Evolutionary conservation across 106 monocot genomes (phyloP).

Genomic region (Dioscorea dumetorum): DNA sequence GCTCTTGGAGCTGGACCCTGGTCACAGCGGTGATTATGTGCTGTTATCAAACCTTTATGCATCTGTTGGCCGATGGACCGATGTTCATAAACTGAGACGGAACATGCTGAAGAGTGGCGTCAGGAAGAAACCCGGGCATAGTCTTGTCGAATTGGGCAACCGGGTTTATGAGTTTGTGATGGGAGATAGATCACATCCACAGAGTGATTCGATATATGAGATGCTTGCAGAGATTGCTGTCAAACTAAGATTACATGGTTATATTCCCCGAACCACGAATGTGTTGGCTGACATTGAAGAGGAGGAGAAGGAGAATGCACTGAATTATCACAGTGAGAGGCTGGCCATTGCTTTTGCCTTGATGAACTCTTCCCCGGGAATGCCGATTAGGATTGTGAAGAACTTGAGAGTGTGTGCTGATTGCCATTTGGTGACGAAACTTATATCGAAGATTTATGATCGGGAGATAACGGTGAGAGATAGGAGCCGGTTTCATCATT

Average conservation of each 20-base stretch:
- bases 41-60: conserved; percentile 81
- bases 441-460: conserved; percentile 47
- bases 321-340: conserved; percentile 57
- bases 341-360: conserved; percentile 54
- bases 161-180: conserved; percentile 43
- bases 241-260: conserved; percentile 39
- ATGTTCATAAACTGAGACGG: conserved; percentile 49
- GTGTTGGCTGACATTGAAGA: conserved; percentile 60
- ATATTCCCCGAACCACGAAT: conserved; percentile 23
- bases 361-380: conserved; percentile 30
- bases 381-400: conserved; percentile 50
- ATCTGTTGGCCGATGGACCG: conserved; percentile 33
- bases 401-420: conserved; percentile 65
- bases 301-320: conserved; percentile 61
- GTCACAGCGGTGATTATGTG: conserved; percentile 80
- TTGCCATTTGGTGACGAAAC: conserved; percentile 48
- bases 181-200: conserved; percentile 47
- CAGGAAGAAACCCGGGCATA: conserved; percentile 62
- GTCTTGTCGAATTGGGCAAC: conserved; percentile 55
- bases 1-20: conserved; percentile 53
- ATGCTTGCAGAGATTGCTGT: conserved; percentile 49
- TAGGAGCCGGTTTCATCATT: conserved; percentile 60
- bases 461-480: conserved; percentile 59
- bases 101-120: conserved; percentile 64
- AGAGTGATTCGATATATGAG: conserved; percentile 33